Evolutionary conservation across 1,139 yeast genomes (phyloP).

Genomic region (Suhomyces taliae): DNA sequence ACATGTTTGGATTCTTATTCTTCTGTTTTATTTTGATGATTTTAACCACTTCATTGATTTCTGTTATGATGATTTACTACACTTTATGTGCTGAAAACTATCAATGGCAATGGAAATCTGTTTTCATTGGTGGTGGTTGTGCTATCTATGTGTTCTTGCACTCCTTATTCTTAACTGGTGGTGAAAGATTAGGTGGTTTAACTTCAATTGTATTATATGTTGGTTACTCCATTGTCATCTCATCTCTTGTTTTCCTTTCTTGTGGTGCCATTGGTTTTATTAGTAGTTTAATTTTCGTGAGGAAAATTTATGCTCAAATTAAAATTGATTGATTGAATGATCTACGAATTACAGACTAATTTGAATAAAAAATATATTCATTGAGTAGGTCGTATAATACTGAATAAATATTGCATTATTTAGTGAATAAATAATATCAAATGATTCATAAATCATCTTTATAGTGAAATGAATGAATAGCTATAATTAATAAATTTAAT

Average conservation of each 20-base stretch:
- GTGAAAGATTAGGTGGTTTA: slow-evolving; percentile 66
- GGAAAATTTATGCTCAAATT: slow-evolving; percentile 78
- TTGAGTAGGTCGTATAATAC: not conserved
- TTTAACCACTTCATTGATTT: slow-evolving; percentile 77
- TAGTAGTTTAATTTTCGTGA: slow-evolving; percentile 70
- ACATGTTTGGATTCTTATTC: slow-evolving; percentile 96
- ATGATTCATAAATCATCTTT: not conserved
- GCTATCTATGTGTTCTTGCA: slow-evolving; percentile 82
- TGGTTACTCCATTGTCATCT: slow-evolving; percentile 80
- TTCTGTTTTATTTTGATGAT: slow-evolving; percentile 83
- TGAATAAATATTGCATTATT: not conserved
- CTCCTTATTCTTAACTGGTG: slow-evolving; percentile 71
- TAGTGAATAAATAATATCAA: not conserved
- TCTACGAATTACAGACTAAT: too few species aligned
- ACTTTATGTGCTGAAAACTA: slow-evolving; percentile 88
- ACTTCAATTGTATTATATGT: slow-evolving; percentile 76
- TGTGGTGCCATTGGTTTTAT: slow-evolving; percentile 90
- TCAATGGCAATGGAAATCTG: slow-evolving; percentile 96
- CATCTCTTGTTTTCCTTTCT: slow-evolving; percentile 70
- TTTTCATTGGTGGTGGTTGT: slow-evolving; percentile 88
- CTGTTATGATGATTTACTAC: slow-evolving; percentile 79
- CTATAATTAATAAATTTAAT: too few species aligned
- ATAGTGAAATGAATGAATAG: not conserved
- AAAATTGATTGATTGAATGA: slow-evolving; percentile 58
- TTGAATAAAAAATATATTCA: too few species aligned